Base-by-base conservation (phyloP, 2,329 filamentous ascomycete genomes). In the Cladosporium sp. region DNA sequence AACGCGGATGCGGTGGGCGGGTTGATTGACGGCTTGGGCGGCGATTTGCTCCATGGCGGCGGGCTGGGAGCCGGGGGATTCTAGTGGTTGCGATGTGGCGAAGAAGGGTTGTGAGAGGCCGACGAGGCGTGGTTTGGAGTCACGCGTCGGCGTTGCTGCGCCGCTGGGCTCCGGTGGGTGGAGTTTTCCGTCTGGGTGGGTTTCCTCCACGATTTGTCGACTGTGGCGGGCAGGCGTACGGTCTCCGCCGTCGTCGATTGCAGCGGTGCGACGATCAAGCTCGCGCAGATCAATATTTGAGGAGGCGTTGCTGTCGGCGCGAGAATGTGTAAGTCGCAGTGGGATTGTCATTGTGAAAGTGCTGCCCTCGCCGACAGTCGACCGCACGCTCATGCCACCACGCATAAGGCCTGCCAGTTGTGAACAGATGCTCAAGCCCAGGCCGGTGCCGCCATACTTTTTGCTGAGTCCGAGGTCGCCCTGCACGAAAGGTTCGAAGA, bases 401-500 rank as follows among this genome's bases (percentile, higher is more conserved):
- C 88, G 89, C 92, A 97, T 96, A 18, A 97, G 80, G 18, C 83
- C 87, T 3, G 92, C 91, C 43, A 97, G 81, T 76, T 97, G 93
- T 23, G 91, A 89, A 78, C 92, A 96, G 72, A 97, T 97, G 73
- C 91, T 94, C 63, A 97, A 78, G 1, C 93, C 93, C 1, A 97
- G 81, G 4, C 93, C 93, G 0, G 93, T 97, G 18, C 93, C 93
- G 21, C 92, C 92, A 74, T 89, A 96, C 73, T 95, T 95, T 77
- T 92, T 96, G 80, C 91, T 96, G 18, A 97, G 80, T 0, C 92
- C 91, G 1, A 95, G 80, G 74, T 97, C 93, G n/a, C 91, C 93
- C 77, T 97, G 93, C 0, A 97, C 91, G 74, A 97, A 97, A 0
- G 93, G 93, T 76, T 97, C 93, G 75, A 97, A 97, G 11, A 97